Percentiles rank a stretch among this genome's conserved stretches.
Conservation (phyloP, 2,329 filamentous ascomycete species). For the Arthroderma uncinatum region DNA sequence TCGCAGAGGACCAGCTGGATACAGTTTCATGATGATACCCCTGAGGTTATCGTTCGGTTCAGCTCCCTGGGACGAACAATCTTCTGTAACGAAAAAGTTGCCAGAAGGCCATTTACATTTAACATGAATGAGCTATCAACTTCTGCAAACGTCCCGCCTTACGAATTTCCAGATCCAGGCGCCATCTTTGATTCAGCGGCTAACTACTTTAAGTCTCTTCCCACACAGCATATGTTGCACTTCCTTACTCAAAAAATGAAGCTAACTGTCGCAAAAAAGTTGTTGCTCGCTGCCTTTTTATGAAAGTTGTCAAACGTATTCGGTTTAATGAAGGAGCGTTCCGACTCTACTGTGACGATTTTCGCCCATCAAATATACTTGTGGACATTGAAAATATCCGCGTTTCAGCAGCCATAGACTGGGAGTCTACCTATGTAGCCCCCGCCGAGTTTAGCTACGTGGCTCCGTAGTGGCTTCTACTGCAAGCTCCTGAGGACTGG, state of each 20-base stretch:
- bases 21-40: constrained; percentile 17
- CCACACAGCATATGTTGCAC: constrained; percentile 17
- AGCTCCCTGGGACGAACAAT: constrained; percentile 19
- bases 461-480: constrained; percentile 20
- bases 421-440: constrained; percentile 21
- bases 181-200: constrained; percentile 9
- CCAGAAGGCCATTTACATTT: constrained; percentile 11
- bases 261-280: constrained; percentile 37
- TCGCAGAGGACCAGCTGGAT: constrained; percentile 18
- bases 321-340: constrained; percentile 19
- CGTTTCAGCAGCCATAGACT: constrained; percentile 20
- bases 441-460: constrained; percentile 17
- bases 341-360: constrained; percentile 21
- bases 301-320: constrained; percentile 22
- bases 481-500: constrained; percentile 16
- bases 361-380: constrained; percentile 21
- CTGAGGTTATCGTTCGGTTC: constrained; percentile 26
- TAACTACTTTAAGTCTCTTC: constrained; percentile 11
- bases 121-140: constrained; percentile 12
- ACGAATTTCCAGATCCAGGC: constrained; percentile 6
- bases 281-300: constrained; percentile 34
- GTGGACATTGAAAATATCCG: constrained; percentile 15
- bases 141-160: constrained; percentile 7
- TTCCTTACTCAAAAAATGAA: constrained; percentile 30
- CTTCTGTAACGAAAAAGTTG: constrained; percentile 22